Percentiles rank a stretch among this genome's conserved stretches.
phyloP scores from a whole-genome alignment of 805 yeast species.

The Ogataea allantospora region DNA sequence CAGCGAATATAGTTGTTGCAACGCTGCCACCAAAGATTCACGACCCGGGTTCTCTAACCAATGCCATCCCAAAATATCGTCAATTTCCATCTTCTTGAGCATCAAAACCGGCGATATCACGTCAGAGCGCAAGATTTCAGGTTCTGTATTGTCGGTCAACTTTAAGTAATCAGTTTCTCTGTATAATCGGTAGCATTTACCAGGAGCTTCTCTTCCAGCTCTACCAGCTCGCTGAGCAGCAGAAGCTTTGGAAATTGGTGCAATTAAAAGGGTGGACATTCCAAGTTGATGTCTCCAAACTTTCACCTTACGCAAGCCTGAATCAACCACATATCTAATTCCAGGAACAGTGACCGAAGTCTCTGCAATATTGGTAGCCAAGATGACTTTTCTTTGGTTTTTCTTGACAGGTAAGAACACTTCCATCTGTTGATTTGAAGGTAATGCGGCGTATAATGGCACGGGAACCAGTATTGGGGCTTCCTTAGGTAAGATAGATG shows the following conservation, averaged over 20 bases:
- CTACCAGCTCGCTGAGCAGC: conserved; percentile 96
- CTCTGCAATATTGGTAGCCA: conserved; percentile 96
- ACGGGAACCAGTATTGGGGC: conserved; percentile 75
- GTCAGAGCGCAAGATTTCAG: conserved; percentile 87
- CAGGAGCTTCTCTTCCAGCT: conserved; percentile 97
- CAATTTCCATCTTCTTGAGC: conserved; percentile 78
- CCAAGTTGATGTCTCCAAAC: conserved; percentile 95
- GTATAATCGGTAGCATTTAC: conserved; percentile 84
- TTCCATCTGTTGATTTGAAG: conserved; percentile 76
- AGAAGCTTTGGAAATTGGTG: conserved; percentile 90
- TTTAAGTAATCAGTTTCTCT: conserved; percentile 66
- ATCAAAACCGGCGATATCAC: conserved; percentile 81
- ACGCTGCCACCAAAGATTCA: conserved; percentile 70
- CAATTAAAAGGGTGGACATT: conserved; percentile 85
- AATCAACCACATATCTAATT: conserved; percentile 86
- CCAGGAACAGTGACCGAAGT: conserved; percentile 97
- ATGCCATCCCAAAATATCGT: conserved; percentile 80
- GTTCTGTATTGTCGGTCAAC: conserved; percentile 79
- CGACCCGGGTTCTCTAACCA: conserved; percentile 93
- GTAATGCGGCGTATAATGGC: conserved; percentile 92
- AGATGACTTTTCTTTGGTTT: conserved; percentile 77
- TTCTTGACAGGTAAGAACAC: conserved; percentile 68
- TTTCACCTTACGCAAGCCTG: conserved; percentile 89
- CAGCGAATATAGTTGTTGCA: conserved; percentile 72
- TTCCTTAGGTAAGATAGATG: conserved; percentile 66